Percentiles rank a stretch among this genome's conserved stretches.
These are phyloP conservation scores for Clarkia xantiana DNA, from an alignment of 345 rosid species.

Conservation along the genomic window DNA sequence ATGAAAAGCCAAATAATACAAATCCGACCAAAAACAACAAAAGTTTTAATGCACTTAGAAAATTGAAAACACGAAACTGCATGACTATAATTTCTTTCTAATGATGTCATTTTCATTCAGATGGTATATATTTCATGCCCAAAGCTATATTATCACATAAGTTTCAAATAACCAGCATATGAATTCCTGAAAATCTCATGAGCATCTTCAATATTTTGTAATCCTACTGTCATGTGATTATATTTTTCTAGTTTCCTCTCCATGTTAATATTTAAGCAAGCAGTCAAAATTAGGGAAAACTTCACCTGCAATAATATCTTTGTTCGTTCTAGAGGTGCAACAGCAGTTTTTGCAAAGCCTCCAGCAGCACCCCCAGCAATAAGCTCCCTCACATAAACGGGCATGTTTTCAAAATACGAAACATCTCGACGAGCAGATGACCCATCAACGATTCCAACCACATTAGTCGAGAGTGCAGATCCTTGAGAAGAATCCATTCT, in stretches of 20 bases:
- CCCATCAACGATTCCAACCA: conserved; percentile 52
- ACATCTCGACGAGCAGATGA: conserved; percentile 25
- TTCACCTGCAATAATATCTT: conserved; percentile 81
- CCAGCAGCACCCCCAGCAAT: conserved; percentile 97
- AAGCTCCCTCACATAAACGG: conserved; percentile 68
- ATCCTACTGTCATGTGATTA: neutral
- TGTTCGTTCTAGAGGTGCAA: conserved; percentile 80
- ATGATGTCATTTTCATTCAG: too few species aligned
- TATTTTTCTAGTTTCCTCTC: neutral
- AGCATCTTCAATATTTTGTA: too few species aligned
- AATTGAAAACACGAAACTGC: too few species aligned
- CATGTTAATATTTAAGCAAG: neutral
- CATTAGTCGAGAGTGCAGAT: conserved; percentile 47
- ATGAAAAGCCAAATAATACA: too few species aligned
- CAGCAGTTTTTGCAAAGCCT: conserved; percentile 69
- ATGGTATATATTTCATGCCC: too few species aligned
- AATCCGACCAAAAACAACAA: too few species aligned
- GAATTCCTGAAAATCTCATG: too few species aligned
- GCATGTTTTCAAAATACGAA: conserved; percentile 40
- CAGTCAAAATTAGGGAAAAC: neutral
- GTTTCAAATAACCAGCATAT: too few species aligned
- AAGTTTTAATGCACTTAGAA: too few species aligned
- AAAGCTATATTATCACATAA: too few species aligned
- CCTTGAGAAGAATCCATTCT: conserved; percentile 63
- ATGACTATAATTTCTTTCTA: too few species aligned